Evolutionary conservation across 768 basidiomycete species (phyloP).

Genomic region (Boletus sensibilis): DNA sequence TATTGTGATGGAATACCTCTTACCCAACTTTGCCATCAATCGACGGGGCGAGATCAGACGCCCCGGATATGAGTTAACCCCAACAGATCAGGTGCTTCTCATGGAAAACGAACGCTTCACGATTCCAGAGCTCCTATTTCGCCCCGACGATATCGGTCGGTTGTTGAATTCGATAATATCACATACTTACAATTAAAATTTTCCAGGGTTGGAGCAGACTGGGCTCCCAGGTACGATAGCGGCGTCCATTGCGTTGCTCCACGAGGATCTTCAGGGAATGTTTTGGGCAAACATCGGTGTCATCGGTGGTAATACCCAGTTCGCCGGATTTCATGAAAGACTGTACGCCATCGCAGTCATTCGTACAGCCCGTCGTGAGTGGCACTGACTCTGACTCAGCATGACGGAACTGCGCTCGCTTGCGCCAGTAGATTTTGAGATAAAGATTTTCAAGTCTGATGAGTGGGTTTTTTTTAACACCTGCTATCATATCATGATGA

Average conservation of each 20-base stretch:
- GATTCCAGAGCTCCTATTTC: conserved; percentile 91
- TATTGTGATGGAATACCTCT: conserved; percentile 84
- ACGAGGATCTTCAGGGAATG: conserved; percentile 83
- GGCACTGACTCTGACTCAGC: conserved; percentile 41
- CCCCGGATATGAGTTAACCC: conserved; percentile 50
- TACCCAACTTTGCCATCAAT: conserved; percentile 81
- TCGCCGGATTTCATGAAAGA: conserved; percentile 70
- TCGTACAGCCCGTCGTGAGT: conserved; percentile 13
- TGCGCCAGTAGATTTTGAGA: conserved; percentile 79
- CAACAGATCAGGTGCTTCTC: conserved; percentile 67
- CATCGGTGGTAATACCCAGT: conserved; percentile 78
- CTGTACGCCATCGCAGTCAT: conserved; percentile 53
- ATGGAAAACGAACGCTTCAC: conserved; percentile 92
- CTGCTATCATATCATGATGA: conserved; percentile 13
- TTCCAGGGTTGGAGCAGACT: conserved; percentile 70
- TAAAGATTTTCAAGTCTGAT: conserved; percentile 66
- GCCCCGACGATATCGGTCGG: conserved; percentile 85
- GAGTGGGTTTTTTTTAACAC: conserved; percentile 55
- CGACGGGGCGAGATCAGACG: conserved; percentile 56
- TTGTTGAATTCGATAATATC: conserved; percentile 15
- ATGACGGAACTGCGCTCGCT: conserved; percentile 70
- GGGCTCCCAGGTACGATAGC: conserved; percentile 79
- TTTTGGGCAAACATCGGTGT: conserved; percentile 95
- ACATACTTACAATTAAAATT: conserved; percentile 5
- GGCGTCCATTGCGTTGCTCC: conserved; percentile 70